phyloP scores from a whole-genome alignment of 495 filamentous ascomycete species.

The Xylaria flabelliformis region DNA sequence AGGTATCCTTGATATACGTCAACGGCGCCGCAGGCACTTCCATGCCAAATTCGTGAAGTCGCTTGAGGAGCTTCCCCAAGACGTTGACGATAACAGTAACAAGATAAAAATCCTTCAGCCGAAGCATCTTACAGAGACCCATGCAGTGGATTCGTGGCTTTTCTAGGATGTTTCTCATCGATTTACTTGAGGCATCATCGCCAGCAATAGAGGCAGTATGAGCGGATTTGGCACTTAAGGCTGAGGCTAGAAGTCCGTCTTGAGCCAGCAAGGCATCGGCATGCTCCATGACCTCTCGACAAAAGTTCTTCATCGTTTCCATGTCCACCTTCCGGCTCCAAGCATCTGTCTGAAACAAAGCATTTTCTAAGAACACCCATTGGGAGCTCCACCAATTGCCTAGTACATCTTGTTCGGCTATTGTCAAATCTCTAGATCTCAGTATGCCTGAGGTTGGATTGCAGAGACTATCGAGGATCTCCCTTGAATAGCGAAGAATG shows the following conservation, averaged over 20 bases:
- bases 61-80: slow-evolving; percentile 68
- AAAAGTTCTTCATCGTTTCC: slow-evolving; percentile 84
- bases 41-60: slow-evolving; percentile 73
- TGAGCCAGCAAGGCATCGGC: slow-evolving; percentile 84
- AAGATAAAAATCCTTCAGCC: slow-evolving; percentile 84
- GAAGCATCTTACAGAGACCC: slow-evolving; percentile 79
- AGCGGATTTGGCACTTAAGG: slow-evolving; percentile 56
- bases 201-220: slow-evolving; percentile 50
- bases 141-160: slow-evolving; percentile 68
- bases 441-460: slow-evolving; percentile 81
- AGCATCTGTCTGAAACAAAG: slow-evolving; percentile 80
- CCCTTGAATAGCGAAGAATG: slow-evolving; percentile 53
- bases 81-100: slow-evolving; percentile 71
- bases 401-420: slow-evolving; percentile 67
- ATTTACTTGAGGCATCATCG: slow-evolving; percentile 49
- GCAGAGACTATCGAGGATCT: slow-evolving; percentile 82
- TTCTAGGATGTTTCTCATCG: slow-evolving; percentile 62
- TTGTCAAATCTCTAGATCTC: slow-evolving; percentile 64
- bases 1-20: slow-evolving; percentile 65
- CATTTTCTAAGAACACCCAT: slow-evolving; percentile 78
- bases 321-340: slow-evolving; percentile 79
- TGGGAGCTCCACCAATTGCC: slow-evolving; percentile 79
- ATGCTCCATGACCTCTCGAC: slow-evolving; percentile 90
- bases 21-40: slow-evolving; percentile 66
- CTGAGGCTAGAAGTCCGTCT: slow-evolving; percentile 76